Conservation (phyloP, 768 basidiomycete genomes). For the Chalciporus sphaerocephalus region DNA sequence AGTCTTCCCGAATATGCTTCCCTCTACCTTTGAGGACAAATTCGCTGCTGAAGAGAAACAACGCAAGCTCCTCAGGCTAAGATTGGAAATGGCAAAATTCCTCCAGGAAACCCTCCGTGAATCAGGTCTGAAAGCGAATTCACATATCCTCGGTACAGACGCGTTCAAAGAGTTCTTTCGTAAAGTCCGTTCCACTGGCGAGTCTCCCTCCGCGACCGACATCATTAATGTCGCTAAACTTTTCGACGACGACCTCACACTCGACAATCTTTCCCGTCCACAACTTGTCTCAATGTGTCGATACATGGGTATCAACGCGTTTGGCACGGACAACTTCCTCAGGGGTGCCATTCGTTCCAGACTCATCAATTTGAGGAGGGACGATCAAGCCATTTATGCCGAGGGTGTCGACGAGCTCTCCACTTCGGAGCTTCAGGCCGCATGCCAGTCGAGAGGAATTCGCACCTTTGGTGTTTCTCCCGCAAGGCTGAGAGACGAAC, state of each 20-base stretch:
- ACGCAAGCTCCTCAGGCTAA: conserved; percentile 88
- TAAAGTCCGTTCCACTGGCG: conserved; percentile 95
- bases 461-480: conserved; percentile 84
- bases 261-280: conserved; percentile 97
- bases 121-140: conserved; percentile 86
- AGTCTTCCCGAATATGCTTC: conserved; percentile 98
- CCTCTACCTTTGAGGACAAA: conserved; percentile 97
- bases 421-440: conserved; percentile 86
- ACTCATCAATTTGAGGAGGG: conserved; percentile 76
- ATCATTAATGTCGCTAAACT: conserved; percentile 93
- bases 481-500: conserved; percentile 81
- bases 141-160: conserved; percentile 89
- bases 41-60: conserved; percentile 96
- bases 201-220: conserved; percentile 83
- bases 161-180: conserved; percentile 99
- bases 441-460: conserved; percentile 92
- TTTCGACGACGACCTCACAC: conserved; percentile 95
- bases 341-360: conserved; percentile 85
- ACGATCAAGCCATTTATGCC: conserved; percentile 86
- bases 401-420: conserved; percentile 92
- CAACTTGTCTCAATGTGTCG: conserved; percentile 96
- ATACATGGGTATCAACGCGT: conserved; percentile 98
- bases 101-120: conserved; percentile 95
- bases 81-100: conserved; percentile 99
- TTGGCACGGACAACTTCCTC: conserved; percentile 97